Evolutionary conservation across 129 eudicot species (phyloP).

Genomic region (Deinandra increscens): DNA sequence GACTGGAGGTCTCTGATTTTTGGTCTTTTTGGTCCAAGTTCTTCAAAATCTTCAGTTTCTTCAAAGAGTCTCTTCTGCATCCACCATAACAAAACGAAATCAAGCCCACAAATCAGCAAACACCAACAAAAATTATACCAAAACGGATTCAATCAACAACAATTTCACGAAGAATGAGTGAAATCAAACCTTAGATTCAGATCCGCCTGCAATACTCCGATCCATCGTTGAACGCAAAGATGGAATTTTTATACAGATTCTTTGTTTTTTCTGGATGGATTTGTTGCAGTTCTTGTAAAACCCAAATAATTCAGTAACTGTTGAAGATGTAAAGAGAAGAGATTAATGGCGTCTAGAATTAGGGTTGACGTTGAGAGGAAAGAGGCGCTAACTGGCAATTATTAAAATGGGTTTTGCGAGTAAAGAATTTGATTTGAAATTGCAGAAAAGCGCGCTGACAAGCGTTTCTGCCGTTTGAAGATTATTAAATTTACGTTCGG

Average conservation of each 20-base stretch:
- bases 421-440: conserved; percentile 37
- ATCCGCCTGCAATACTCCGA: conserved; percentile 37
- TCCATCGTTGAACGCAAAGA: conserved; percentile 24
- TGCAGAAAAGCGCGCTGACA: conserved; percentile 51
- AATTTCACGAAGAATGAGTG: neutral
- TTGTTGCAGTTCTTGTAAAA: conserved; percentile 7
- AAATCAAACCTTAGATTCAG: conserved; percentile 49
- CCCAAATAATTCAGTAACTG: conserved; percentile 28
- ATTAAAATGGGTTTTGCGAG: conserved; percentile 18
- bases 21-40: conserved; percentile 40
- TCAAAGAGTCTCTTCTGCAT: conserved; percentile 50
- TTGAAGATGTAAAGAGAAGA: conserved; percentile 13
- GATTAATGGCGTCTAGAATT: conserved; percentile 26
- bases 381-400: conserved; percentile 42
- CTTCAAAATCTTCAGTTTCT: conserved; percentile 34
- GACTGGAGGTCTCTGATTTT: conserved; percentile 67
- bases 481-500: neutral
- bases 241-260: neutral
- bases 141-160: neutral
- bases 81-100: conserved; percentile 32
- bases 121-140: neutral
- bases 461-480: conserved; percentile 22
- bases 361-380: conserved; percentile 42
- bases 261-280: neutral
- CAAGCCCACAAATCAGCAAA: conserved; percentile 6